Evolutionary conservation across 1,139 yeast species (phyloP).

Genomic region (Lodderomyces beijingensis): DNA sequence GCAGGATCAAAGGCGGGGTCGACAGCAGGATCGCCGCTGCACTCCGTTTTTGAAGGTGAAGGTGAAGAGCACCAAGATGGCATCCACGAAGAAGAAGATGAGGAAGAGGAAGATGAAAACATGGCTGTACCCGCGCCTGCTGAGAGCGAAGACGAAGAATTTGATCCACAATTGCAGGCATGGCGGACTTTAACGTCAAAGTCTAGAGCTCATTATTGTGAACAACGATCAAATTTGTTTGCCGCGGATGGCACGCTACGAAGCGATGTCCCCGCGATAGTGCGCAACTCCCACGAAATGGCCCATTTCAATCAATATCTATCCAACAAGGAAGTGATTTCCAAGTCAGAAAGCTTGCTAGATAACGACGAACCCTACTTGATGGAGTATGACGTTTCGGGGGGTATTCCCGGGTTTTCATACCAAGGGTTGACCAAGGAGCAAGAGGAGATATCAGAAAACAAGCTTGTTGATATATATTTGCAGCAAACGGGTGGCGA

Average conservation of each 20-base stretch:
- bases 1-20: constrained; percentile 3
- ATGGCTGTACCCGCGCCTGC: constrained; percentile 21
- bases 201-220: constrained; percentile 71
- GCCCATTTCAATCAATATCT: constrained; percentile 46
- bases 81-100: constrained; percentile 5
- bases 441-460: constrained; percentile 46
- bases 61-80: neutral
- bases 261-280: constrained; percentile 62
- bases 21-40: constrained; percentile 7
- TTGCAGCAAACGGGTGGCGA: constrained; percentile 29
- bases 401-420: constrained; percentile 69
- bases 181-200: constrained; percentile 83
- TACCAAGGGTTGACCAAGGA: constrained; percentile 50
- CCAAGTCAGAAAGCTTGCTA: constrained; percentile 37
- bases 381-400: constrained; percentile 78
- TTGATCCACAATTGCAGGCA: constrained; percentile 64
- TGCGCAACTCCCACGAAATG: constrained; percentile 61
- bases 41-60: no score
- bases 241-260: constrained; percentile 52
- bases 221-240: constrained; percentile 64
- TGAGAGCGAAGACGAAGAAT: constrained; percentile 47
- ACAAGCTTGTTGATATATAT: constrained; percentile 36
- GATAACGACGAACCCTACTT: constrained; percentile 66
- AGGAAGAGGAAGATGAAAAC: constrained; percentile 6
- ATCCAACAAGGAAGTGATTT: constrained; percentile 37